Conservation (phyloP, 495 filamentous ascomycete species). For the Talaromyces borbonicus region DNA sequence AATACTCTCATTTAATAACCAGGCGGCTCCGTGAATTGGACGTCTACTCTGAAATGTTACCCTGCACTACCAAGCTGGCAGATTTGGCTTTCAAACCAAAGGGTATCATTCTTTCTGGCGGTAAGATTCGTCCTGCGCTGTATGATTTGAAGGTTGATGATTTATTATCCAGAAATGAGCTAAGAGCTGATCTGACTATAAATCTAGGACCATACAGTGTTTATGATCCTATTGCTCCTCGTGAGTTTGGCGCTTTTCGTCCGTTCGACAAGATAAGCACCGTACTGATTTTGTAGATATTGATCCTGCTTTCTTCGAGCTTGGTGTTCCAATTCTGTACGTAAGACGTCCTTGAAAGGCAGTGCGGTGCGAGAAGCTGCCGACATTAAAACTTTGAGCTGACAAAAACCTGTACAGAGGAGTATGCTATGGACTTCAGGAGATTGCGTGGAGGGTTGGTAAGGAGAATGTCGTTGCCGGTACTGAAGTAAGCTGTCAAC, state of each 20-base stretch:
- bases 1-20: conserved; percentile 67
- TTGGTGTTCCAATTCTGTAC: conserved; percentile 59
- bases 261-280: not conserved
- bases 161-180: too few species aligned
- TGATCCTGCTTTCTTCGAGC: conserved; percentile 72
- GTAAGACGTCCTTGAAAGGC: not conserved
- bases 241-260: conserved; percentile 15
- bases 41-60: conserved; percentile 87
- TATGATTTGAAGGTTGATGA: too few species aligned
- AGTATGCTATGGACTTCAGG: conserved; percentile 75
- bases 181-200: conserved; percentile 57
- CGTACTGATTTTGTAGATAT: conserved; percentile 16
- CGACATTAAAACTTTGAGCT: conserved; percentile 12
- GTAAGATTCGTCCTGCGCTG: too few species aligned
- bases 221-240: conserved; percentile 62
- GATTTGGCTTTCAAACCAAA: conserved; percentile 75
- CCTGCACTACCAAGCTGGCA: conserved; percentile 76
- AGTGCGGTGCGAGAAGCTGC: not conserved
- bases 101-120: conserved; percentile 60
- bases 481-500: conserved; percentile 31
- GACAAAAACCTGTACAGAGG: conserved; percentile 35
- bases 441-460: conserved; percentile 66
- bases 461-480: conserved; percentile 60
- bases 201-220: conserved; percentile 59
- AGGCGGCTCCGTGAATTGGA: conserved; percentile 69